Evolutionary conservation across 2,329 filamentous ascomycete species (phyloP).

Genomic region (Cytospora piceicola): DNA sequence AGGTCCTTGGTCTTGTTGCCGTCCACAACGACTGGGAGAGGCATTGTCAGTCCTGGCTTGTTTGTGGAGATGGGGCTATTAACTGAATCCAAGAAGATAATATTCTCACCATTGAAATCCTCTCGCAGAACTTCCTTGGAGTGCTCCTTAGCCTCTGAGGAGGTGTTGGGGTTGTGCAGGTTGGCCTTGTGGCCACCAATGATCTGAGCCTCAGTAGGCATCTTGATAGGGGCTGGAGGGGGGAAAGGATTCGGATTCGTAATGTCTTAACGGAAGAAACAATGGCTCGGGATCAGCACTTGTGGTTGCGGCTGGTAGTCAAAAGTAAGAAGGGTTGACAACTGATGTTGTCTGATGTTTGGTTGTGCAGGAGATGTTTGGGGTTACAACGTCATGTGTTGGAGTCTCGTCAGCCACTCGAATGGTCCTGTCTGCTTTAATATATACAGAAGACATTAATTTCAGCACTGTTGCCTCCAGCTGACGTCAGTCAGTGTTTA

Average conservation of each 20-base stretch:
- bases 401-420: neutral
- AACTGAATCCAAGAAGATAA: slow-evolving; percentile 32
- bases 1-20: slow-evolving; percentile 53
- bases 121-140: slow-evolving; percentile 57
- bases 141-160: slow-evolving; percentile 59
- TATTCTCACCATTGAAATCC: slow-evolving; percentile 49
- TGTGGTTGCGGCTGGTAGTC: neutral
- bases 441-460: neutral
- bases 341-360: neutral
- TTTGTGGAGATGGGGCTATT: neutral
- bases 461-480: slow-evolving; percentile 7
- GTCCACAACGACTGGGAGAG: slow-evolving; percentile 37
- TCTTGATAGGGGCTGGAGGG: slow-evolving; percentile 36
- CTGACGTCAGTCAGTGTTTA: slow-evolving; percentile 13
- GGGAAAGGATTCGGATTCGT: neutral
- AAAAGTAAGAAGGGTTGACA: neutral
- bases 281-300: neutral
- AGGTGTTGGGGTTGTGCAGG: slow-evolving; percentile 60
- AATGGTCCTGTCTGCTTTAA: neutral
- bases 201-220: slow-evolving; percentile 55
- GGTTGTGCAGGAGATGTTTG: neutral
- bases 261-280: neutral
- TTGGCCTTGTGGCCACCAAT: slow-evolving; percentile 64
- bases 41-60: neutral
- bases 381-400: neutral